phyloP scores from a whole-genome alignment of 2,329 filamentous ascomycete genomes.

The Diaporthe capsici region DNA sequence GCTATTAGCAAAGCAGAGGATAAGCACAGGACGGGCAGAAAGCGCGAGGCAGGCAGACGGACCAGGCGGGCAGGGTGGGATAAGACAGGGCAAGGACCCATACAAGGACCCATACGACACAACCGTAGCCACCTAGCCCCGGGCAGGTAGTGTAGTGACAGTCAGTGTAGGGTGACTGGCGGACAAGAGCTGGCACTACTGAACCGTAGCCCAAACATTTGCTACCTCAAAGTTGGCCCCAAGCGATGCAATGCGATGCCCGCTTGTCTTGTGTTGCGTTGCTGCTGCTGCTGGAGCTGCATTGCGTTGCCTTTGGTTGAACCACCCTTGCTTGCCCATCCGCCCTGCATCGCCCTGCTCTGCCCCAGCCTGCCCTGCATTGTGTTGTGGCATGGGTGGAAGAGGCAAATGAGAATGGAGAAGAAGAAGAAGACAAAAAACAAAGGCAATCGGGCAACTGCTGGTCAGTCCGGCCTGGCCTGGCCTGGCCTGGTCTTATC shows the following conservation, averaged over 20 bases:
- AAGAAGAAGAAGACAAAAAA: background rate
- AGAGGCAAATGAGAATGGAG: background rate
- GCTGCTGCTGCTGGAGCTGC: background rate
- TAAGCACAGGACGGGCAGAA: background rate
- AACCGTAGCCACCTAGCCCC: background rate
- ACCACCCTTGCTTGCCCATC: background rate
- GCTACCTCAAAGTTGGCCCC: conserved; percentile 13
- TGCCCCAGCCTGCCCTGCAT: background rate
- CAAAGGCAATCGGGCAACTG: background rate
- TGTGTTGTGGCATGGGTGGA: no score
- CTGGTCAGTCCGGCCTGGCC: background rate
- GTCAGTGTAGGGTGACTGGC: background rate
- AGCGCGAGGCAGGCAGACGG: background rate
- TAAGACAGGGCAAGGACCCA: conserved; percentile 17
- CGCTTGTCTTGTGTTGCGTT: background rate
- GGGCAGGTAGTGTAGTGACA: background rate
- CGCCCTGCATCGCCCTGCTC: conserved; percentile 3
- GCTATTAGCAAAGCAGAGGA: background rate
- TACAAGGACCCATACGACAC: background rate
- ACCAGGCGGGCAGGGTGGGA: conserved; percentile 5
- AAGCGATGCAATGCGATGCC: conserved; percentile 15
- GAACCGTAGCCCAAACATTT: conserved; percentile 14
- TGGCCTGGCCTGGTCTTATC: background rate
- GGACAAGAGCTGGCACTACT: conserved; percentile 21
- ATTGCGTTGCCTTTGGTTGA: background rate